Evolutionary conservation across 1,284 basidiomycete genomes (phyloP), one percentile per base, ranked within the genome.

Genomic region (Pascua sp.): DNA sequence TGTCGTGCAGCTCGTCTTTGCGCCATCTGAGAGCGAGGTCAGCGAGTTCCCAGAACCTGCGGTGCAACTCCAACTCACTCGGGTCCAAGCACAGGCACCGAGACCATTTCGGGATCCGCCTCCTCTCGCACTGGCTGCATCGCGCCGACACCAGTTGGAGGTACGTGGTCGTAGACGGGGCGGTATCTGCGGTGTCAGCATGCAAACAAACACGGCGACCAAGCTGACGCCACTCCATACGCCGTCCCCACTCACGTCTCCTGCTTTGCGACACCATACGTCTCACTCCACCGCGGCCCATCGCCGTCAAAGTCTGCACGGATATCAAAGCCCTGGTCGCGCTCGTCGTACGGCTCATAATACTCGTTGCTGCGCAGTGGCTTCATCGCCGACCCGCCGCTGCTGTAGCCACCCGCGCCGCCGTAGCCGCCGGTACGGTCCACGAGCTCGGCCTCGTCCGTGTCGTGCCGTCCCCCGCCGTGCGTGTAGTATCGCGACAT

Each of bases 291-390:
- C 62, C 82, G 80, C 17, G 90, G 91, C 0, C 91, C 91, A 5
- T 83, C 73, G 65, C 92, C 93, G 79, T 94, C 92, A 75, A 94
- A 94, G 78, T 94, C 91, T 10, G 90, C 89, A 70, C 86, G 90
- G 41, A 94, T 85, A 69, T 94, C 88, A 83, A 89, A 92, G 8
- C 81, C 80, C 37, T 79, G 83, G 45, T 85, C 85, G 12, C 40
- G 72, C 71, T 70, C 68, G 57, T 70, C 68, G 0, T 51, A 50
- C 2, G 53, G 50, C n/a, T 70, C 70, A 46, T 71, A 64, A 47
- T 65, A 67, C 18, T 64, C 49, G 38, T 47, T n/a, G 36, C 49
- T 43, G 11, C n/a, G 49, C 46, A 38, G 37, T 32, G 49, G 37
- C 16, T 44, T 16, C 41, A 38, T 24, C 51, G 13, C 48, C 56